These are phyloP conservation scores for Protomyces inouyei DNA, from an alignment of 1,139 yeast species.

Conservation along the genomic window DNA sequence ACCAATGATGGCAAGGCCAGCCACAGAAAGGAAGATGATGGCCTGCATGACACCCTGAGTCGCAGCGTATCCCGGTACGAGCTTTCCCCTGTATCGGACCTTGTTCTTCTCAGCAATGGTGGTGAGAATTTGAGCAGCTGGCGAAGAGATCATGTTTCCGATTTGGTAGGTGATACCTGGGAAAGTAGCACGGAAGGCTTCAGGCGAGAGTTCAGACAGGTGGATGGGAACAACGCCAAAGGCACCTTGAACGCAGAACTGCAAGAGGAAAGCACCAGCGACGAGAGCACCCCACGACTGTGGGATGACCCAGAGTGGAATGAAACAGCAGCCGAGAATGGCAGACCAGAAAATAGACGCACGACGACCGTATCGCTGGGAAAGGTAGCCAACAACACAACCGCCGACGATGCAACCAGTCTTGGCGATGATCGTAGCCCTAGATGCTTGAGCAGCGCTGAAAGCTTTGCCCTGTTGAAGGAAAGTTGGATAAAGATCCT, in stretches of 20 bases:
- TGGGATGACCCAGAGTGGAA: slow-evolving; percentile 60
- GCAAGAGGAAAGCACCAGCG: slow-evolving; percentile 61
- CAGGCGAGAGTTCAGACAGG: slow-evolving; percentile 70
- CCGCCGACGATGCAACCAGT: slow-evolving; percentile 68
- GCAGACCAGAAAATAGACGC: slow-evolving; percentile 44
- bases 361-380: slow-evolving; percentile 59
- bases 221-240: slow-evolving; percentile 85
- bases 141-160: slow-evolving; percentile 78
- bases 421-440: slow-evolving; percentile 65
- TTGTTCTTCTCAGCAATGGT: slow-evolving; percentile 53
- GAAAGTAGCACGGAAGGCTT: slow-evolving; percentile 67
- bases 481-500: slow-evolving; percentile 66
- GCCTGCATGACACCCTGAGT: slow-evolving; percentile 8
- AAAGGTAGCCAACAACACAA: slow-evolving; percentile 54
- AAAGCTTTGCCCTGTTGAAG: slow-evolving; percentile 52
- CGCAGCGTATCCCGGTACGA: slow-evolving; percentile 6
- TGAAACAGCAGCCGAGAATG: slow-evolving; percentile 55
- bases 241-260: slow-evolving; percentile 77
- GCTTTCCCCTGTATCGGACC: slow-evolving; percentile 2
- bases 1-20: not conserved
- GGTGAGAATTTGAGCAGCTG: slow-evolving; percentile 75
- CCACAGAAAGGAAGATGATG: slow-evolving; percentile 4
- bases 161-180: slow-evolving; percentile 74
- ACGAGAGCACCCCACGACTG: slow-evolving; percentile 42
- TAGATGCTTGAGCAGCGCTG: slow-evolving; percentile 53